These are phyloP conservation scores for Astrocystis sublimbata DNA, from an alignment of 495 filamentous ascomycete species.

Conservation along the genomic window DNA sequence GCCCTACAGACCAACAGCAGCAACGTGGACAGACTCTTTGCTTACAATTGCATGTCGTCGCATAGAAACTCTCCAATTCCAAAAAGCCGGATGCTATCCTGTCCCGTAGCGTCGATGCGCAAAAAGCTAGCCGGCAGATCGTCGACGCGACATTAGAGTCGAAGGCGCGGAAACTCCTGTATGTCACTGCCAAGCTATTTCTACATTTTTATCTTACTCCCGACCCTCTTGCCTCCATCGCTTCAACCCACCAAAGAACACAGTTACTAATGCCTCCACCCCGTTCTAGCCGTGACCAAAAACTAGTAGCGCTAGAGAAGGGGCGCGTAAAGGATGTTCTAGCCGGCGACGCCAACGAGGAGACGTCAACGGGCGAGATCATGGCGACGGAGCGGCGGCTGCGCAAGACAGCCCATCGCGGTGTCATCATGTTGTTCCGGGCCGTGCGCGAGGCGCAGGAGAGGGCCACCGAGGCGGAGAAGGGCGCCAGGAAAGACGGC, in stretches of 20 bases:
- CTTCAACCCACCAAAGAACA: not conserved
- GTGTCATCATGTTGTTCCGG: slow-evolving; percentile 94
- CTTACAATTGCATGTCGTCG: not conserved
- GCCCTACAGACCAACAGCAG: too few species aligned
- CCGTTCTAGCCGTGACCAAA: slow-evolving; percentile 81
- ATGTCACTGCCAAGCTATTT: not conserved
- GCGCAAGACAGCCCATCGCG: slow-evolving; percentile 83
- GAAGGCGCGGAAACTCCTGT: slow-evolving; percentile 61
- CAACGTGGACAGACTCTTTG: not conserved
- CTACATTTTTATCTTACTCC: too few species aligned
- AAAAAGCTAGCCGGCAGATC: slow-evolving; percentile 62
- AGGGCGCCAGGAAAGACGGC: slow-evolving; percentile 66
- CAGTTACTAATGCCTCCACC: slow-evolving; percentile 40
- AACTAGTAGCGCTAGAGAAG: slow-evolving; percentile 77
- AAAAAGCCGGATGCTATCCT: slow-evolving; percentile 86
- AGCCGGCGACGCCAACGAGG: slow-evolving; percentile 46
- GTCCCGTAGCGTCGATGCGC: slow-evolving; percentile 70
- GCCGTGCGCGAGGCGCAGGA: slow-evolving; percentile 91
- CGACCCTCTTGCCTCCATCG: too few species aligned
- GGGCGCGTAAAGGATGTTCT: slow-evolving; percentile 85
- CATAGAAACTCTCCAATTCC: slow-evolving; percentile 69
- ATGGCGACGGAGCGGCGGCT: slow-evolving; percentile 78
- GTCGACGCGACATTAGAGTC: slow-evolving; percentile 76
- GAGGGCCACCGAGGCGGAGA: slow-evolving; percentile 72
- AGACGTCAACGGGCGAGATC: slow-evolving; percentile 55